These are phyloP conservation scores for Calcarisporium arbuscula DNA, from an alignment of 2,329 filamentous ascomycete genomes.

Conservation along the genomic window DNA sequence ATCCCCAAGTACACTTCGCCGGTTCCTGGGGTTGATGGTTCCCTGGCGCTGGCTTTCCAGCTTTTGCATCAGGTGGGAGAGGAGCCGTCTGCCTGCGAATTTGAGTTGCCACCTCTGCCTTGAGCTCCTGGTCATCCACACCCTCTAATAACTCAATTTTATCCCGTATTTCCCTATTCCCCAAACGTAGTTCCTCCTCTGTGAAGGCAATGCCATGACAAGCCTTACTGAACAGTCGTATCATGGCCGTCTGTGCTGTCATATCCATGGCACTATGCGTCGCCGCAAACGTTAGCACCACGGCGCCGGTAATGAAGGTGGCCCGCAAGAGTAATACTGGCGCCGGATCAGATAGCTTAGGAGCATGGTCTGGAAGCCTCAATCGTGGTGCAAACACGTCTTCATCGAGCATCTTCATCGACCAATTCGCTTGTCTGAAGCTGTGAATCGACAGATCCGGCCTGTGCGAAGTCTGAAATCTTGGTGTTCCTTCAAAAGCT, in stretches of 20 bases:
- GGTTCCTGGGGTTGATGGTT: too few relatives aligned
- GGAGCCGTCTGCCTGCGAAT: too few relatives aligned
- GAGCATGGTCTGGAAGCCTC: constrained; percentile 30
- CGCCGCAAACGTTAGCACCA: constrained; percentile 41
- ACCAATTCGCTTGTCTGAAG: too few relatives aligned
- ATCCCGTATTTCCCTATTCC: too few relatives aligned
- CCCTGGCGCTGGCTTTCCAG: too few relatives aligned
- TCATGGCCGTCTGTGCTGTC: constrained; percentile 39
- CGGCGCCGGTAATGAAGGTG: constrained; percentile 40
- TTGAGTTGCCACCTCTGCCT: too few relatives aligned
- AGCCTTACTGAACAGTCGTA: constrained; percentile 41
- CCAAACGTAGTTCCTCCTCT: constrained; percentile 32
- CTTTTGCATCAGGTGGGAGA: too few relatives aligned
- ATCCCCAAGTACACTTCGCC: too few relatives aligned
- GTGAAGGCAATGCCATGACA: constrained; percentile 40
- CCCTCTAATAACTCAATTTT: too few relatives aligned
- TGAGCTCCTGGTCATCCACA: too few relatives aligned
- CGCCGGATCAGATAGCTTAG: constrained; percentile 15
- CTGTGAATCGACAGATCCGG: too few relatives aligned
- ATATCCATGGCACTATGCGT: constrained; percentile 47
- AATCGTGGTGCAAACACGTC: constrained; percentile 31
- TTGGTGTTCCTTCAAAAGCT: constrained; percentile 22
- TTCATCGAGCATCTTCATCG: constrained; percentile 46
- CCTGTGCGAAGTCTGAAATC: too few relatives aligned
- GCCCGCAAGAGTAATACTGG: constrained; percentile 42